A percentile compares a stretch with the other conserved stretches of the same genome.
Evolutionary conservation across 176 grass and related monocot species (phyloP).

Genomic region (Aegilops bicornis): DNA sequence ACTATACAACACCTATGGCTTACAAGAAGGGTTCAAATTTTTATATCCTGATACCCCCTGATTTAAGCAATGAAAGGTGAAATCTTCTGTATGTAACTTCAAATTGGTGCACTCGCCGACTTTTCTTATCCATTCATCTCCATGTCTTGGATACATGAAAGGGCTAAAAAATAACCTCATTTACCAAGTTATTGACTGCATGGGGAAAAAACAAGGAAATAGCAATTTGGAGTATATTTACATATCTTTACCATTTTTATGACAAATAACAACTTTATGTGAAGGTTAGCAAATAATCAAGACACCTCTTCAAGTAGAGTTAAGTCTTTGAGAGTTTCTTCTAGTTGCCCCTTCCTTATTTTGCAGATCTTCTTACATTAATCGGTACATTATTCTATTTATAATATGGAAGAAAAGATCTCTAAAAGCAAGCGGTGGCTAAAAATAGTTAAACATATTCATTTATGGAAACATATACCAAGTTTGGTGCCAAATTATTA

Average conservation of each 20-base stretch:
- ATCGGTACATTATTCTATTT: constrained; percentile 10
- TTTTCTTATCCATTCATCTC: constrained; percentile 53
- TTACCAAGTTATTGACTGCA: constrained; percentile 6
- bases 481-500: neutral
- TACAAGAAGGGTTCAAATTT: constrained; percentile 51
- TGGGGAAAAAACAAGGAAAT: neutral
- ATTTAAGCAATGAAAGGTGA: constrained; percentile 39
- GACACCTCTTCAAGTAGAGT: constrained; percentile 22
- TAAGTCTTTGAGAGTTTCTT: constrained; percentile 68
- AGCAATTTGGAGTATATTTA: constrained; percentile 31
- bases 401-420: constrained; percentile 8
- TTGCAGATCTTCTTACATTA: constrained; percentile 52
- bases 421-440: neutral
- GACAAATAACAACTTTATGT: constrained; percentile 65
- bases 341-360: constrained; percentile 38
- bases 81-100: constrained; percentile 25
- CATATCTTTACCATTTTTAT: constrained; percentile 52
- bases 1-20: constrained; percentile 60
- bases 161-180: constrained; percentile 29
- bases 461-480: neutral
- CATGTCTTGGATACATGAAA: constrained; percentile 42
- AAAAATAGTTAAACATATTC: neutral
- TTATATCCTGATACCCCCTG: constrained; percentile 48
- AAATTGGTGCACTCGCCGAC: constrained; percentile 42
- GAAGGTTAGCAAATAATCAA: constrained; percentile 48